Conservation (phyloP, 1,139 yeast species). For the Yamadazyma jaroonii region DNA sequence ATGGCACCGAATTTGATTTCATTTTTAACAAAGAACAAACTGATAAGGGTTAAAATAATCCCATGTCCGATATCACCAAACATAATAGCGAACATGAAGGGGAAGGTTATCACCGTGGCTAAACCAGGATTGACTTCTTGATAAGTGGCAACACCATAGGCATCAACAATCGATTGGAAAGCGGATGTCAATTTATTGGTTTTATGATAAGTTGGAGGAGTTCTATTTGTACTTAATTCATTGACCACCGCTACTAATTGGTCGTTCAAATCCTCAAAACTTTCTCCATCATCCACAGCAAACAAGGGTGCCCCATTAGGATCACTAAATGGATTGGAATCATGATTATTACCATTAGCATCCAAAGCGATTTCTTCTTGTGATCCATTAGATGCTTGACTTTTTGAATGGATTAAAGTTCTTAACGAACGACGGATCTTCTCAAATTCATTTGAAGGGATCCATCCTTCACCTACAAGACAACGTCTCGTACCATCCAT, state of each 20-base stretch:
- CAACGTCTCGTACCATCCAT: slow-evolving; percentile 84
- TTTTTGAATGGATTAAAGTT: slow-evolving; percentile 24
- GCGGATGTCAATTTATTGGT: slow-evolving; percentile 91
- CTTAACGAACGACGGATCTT: slow-evolving; percentile 24
- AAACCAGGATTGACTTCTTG: slow-evolving; percentile 96
- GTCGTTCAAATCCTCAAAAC: slow-evolving; percentile 25
- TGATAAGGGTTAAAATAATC: slow-evolving; percentile 70
- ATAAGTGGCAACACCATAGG: slow-evolving; percentile 91
- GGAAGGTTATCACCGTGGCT: slow-evolving; percentile 93
- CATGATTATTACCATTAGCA: not conserved
- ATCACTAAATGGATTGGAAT: slow-evolving; percentile 6
- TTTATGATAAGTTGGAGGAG: slow-evolving; percentile 91
- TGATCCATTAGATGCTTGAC: slow-evolving; percentile 15
- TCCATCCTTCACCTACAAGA: slow-evolving; percentile 98
- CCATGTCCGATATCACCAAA: slow-evolving; percentile 99
- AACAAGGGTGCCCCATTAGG: slow-evolving; percentile 33
- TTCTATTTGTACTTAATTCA: slow-evolving; percentile 72
- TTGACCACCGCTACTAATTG: slow-evolving; percentile 61
- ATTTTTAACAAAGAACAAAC: slow-evolving; percentile 63
- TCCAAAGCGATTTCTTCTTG: slow-evolving; percentile 22
- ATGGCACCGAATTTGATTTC: slow-evolving; percentile 63
- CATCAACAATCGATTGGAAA: slow-evolving; percentile 90
- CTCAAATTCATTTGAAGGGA: slow-evolving; percentile 47
- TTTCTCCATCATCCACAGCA: slow-evolving; percentile 45
- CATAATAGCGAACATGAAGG: slow-evolving; percentile 99